Evolutionary conservation across 2,329 filamentous ascomycete species (phyloP).

Genomic region (Oidium heveae): DNA sequence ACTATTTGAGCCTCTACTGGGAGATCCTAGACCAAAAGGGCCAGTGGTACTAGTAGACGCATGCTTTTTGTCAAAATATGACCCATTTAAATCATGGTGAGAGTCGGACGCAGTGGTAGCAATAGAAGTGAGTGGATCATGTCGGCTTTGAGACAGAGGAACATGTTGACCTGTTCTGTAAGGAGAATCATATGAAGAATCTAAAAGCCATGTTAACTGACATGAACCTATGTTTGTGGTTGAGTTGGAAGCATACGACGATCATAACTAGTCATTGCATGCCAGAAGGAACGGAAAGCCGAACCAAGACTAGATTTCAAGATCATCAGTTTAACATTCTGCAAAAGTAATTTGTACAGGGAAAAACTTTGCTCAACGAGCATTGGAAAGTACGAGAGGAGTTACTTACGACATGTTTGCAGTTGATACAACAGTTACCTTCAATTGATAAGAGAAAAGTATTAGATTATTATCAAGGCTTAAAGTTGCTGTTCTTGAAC

Average conservation of each 20-base stretch:
- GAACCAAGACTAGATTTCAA: conserved; percentile 26
- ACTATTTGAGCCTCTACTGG: conserved; percentile 18
- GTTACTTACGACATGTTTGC: neutral
- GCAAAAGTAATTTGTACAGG: neutral
- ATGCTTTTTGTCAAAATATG: conserved; percentile 50
- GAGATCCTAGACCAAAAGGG: conserved; percentile 20
- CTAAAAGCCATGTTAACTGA: conserved; percentile 24
- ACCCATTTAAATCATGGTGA: conserved; percentile 53
- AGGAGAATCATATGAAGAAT: conserved; percentile 80
- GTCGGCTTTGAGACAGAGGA: conserved; percentile 58
- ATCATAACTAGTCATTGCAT: conserved; percentile 50
- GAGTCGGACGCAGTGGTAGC: conserved; percentile 72
- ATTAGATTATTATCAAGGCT: neutral
- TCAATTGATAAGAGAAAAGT: neutral
- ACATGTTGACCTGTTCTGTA: conserved; percentile 80
- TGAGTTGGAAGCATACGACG: conserved; percentile 26
- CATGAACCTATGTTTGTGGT: no score
- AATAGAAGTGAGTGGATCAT: conserved; percentile 64
- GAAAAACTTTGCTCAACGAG: no score
- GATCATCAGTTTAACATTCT: neutral
- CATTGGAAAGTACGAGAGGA: neutral
- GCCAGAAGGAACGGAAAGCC: conserved; percentile 82
- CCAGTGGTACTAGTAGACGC: conserved; percentile 26
- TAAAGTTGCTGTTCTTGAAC: neutral
- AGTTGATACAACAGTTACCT: neutral